Base-by-base conservation (phyloP, 1,284 basidiomycete genomes). In the Ganoderma leucocontextum region DNA sequence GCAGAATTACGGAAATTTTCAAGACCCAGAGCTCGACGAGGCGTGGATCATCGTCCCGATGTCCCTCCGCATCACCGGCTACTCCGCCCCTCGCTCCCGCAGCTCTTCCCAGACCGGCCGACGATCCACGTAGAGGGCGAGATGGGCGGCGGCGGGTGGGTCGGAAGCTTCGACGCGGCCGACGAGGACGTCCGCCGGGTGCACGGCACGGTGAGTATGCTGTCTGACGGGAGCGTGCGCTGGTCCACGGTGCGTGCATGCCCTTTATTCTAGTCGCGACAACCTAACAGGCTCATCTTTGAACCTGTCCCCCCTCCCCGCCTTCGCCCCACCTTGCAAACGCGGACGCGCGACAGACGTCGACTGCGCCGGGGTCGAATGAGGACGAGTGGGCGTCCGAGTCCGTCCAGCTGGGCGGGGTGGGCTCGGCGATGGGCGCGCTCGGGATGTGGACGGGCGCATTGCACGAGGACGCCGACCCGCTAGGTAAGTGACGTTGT, bases 401-500 rank as follows among this genome's bases (percentile, higher is more conserved):
- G 73, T 85, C 83, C 7, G 77, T 90, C 0, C 88, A 90, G 72
- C 76, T 90, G 2, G 89, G 89, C 15, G 83, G 82, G 0, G 78
- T 86, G 6, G 86, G 84, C 22, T 87, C 86, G 33, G 84, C 81
- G 0, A 76, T 83, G 41, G 88, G 88, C 15, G 74, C 88, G 2
- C 76, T 89, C 0, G 88, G 87, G n/a, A 78, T 87, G 77, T 90
- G 88, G 89, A 89, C 88, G 0, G 87, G 87, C 8, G 86, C 85
- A 2, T 75, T 77, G 13, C 88, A 90, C 70, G 81, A 83, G 55
- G 74, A 78, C 4, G 79, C 78, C 2, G 86, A 87, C 73, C 82
- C 83, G 2, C 73, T 86, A 6, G 86, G 87, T 88, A 64, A 61
- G 15, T 35, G n/a, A 25, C 22, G 22, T 52, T 13, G 13, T 4